Evolutionary conservation across 257 asterid genomes (phyloP), one percentile per base, ranked within the genome.

Genomic region (Solanum commersonii): DNA sequence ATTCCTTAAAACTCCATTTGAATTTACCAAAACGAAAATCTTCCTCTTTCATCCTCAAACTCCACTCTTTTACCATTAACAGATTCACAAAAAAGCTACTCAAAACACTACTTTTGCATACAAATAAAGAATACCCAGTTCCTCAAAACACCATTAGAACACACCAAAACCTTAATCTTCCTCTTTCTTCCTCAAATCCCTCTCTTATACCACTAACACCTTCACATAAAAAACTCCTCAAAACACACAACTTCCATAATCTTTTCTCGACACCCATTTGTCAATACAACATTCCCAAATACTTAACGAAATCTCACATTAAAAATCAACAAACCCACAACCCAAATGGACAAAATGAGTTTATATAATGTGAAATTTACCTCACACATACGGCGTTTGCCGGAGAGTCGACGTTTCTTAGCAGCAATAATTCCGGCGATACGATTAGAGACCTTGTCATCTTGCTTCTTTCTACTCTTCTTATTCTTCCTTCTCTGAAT

Each of bases 301-400:
- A 78, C 10, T 25, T 15, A 0, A 15, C 35, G n/a, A 14, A 42
- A 71, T 16, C 3, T 5, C 74, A 3, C 74, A 68, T 6, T 38
- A n/a, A 8, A 77, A 77, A 77, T 40, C 84, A 65, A 35, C 12
- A 22, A 9, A 38, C 16, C 4, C 15, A 8, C 5, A 6, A 81
- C 46, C 12, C 34, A 34, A 65, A 68, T 6, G 12, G 6, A 9
- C 74, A 22, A 83, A 40, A 4, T 8, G 1, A 8, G 33, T 27
- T 40, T 23, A 42, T 40, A 15, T 27, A 44, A 79, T 8, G 8
- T 25, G 5, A 31, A n/a, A 22, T 42, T 37, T 83, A 92, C 93
- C 94, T 92, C 91, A 85, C 94, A 92, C 33, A 46, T 38, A 88
- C 94, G 93, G 90, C 94, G 94, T 88, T 92, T 90, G 49, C 93